phyloP scores from a whole-genome alignment of 805 yeast genomes.

The Yamadazyma scolyti region DNA sequence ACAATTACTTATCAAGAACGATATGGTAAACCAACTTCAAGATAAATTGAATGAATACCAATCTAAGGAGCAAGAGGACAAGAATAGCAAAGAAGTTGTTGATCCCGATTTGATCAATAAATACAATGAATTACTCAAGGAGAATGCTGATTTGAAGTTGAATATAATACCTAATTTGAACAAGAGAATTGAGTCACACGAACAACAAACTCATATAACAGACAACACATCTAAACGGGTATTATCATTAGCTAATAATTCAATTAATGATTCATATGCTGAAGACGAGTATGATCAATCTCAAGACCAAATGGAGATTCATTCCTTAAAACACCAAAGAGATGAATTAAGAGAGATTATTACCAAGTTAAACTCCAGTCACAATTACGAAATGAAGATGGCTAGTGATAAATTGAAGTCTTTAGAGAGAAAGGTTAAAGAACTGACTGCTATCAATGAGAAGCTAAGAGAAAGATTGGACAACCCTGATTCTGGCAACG shows the following conservation, averaged over 20 bases:
- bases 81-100: slow-evolving; percentile 1
- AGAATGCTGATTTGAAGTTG: slow-evolving; percentile 40
- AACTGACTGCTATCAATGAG: slow-evolving; percentile 29
- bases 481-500: slow-evolving; percentile 2
- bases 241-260: slow-evolving; percentile 5
- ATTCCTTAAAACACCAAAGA: slow-evolving; percentile 25
- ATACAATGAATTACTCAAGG: slow-evolving; percentile 35
- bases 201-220: background rate
- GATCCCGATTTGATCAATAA: slow-evolving; percentile 30
- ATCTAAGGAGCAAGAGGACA: slow-evolving; percentile 11
- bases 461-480: slow-evolving; percentile 26
- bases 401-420: slow-evolving; percentile 32
- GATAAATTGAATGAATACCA: slow-evolving; percentile 41
- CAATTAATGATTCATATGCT: slow-evolving; percentile 5
- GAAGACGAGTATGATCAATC: slow-evolving; percentile 7
- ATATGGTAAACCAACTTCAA: slow-evolving; percentile 41
- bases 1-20: slow-evolving; percentile 46
- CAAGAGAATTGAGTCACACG: slow-evolving; percentile 17
- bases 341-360: slow-evolving; percentile 41
- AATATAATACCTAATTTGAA: slow-evolving; percentile 45
- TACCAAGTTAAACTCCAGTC: slow-evolving; percentile 32
- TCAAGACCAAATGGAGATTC: slow-evolving; percentile 19
- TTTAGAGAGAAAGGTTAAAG: slow-evolving; percentile 26
- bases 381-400: slow-evolving; percentile 30
- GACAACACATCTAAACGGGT: slow-evolving; percentile 2